phyloP scores from a whole-genome alignment of 768 basidiomycete genomes.

The Russula olivacea region DNA sequence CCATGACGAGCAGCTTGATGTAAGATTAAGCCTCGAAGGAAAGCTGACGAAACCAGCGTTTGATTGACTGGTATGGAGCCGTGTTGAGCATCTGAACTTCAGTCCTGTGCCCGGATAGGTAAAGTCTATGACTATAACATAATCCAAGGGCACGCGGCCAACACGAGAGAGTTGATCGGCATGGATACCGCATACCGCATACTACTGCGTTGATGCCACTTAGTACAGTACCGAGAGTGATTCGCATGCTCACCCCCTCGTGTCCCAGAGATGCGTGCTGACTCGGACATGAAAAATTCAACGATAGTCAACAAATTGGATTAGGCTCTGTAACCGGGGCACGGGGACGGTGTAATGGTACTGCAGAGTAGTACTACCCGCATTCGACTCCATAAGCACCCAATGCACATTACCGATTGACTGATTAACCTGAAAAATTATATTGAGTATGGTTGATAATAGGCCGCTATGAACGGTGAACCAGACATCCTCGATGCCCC shows the following conservation, averaged over 20 bases:
- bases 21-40: not conserved
- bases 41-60: no score
- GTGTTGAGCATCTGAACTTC: not conserved
- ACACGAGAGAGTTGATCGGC: no score
- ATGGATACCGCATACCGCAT: no score
- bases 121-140: no score
- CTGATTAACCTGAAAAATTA: not conserved
- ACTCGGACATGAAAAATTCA: not conserved
- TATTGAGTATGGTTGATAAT: not conserved
- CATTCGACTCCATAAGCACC: not conserved
- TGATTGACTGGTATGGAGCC: not conserved
- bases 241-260: not conserved
- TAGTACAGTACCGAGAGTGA: not conserved
- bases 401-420: not conserved
- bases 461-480: not conserved
- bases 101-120: no score
- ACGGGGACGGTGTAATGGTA: no score
- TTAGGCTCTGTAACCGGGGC: not conserved
- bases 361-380: not conserved
- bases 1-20: not conserved
- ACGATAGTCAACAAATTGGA: not conserved
- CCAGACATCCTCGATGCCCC: not conserved
- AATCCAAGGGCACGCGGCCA: not conserved
- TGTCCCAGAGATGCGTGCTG: not conserved
- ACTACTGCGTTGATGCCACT: not conserved